Conservation (phyloP, 1,139 yeast genomes). For the Nakaseomyces kungkrabaensis region DNA sequence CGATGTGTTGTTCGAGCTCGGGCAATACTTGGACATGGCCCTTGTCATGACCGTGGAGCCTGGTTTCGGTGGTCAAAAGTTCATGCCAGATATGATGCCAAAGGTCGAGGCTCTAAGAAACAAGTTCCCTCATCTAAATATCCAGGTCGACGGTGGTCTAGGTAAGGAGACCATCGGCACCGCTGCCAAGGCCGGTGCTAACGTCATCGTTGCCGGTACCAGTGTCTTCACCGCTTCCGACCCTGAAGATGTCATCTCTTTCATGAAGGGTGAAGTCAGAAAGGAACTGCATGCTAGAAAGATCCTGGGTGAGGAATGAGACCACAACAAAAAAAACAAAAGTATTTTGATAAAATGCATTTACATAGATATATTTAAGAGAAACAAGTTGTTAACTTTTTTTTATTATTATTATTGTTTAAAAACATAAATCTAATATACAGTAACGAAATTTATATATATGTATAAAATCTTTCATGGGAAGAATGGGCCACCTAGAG, state of each 20-base stretch:
- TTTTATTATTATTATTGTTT: too few relatives aligned
- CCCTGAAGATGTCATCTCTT: constrained; percentile 62
- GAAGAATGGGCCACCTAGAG: constrained; percentile 59
- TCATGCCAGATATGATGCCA: constrained; percentile 94
- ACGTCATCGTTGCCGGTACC: constrained; percentile 97
- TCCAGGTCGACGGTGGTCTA: constrained; percentile 96
- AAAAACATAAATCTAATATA: neutral
- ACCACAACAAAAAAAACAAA: neutral
- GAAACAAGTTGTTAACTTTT: too few relatives aligned
- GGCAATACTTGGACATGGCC: constrained; percentile 78
- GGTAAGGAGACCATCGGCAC: constrained; percentile 72
- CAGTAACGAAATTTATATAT: neutral
- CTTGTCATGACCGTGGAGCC: constrained; percentile 98
- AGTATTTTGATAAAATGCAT: neutral
- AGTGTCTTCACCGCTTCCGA: constrained; percentile 77
- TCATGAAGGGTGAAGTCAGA: constrained; percentile 54
- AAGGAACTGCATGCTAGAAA: constrained; percentile 28
- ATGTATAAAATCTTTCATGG: constrained; percentile 9
- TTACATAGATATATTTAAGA: too few relatives aligned
- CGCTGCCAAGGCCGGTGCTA: constrained; percentile 94
- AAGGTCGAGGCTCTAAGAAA: constrained; percentile 71
- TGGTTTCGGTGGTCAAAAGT: constrained; percentile 97
- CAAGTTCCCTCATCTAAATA: constrained; percentile 67
- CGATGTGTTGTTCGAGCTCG: constrained; percentile 69
- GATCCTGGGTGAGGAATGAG: constrained; percentile 10